A percentile compares a stretch with the other conserved stretches of the same genome.
phyloP scores from a whole-genome alignment of 73 alveolate genomes.

The Paramecium bursaria region DNA sequence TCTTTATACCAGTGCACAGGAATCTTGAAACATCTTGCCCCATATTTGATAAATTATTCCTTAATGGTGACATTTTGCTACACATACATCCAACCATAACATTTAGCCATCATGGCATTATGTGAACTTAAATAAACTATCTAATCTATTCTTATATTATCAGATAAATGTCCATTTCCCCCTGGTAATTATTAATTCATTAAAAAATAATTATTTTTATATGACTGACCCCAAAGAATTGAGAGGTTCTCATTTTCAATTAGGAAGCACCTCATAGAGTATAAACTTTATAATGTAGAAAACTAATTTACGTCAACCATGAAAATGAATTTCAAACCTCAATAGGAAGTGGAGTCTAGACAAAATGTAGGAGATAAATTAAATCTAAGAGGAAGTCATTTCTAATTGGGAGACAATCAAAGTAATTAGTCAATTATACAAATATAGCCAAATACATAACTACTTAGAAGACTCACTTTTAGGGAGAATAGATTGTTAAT shows the following conservation, averaged over 20 bases:
- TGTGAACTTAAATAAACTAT: conserved; percentile 17
- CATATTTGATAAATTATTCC: conserved; percentile 34
- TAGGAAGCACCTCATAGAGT: conserved; percentile 32
- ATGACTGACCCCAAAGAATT: too few relatives aligned
- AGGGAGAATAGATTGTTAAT: conserved; percentile 27
- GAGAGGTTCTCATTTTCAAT: conserved; percentile 39
- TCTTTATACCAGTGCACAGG: conserved; percentile 35
- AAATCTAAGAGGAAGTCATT: conserved; percentile 49
- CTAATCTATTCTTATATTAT: not conserved
- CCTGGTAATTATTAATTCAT: too few relatives aligned
- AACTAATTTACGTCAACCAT: conserved; percentile 52
- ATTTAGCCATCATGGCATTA: conserved; percentile 22
- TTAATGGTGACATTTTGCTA: conserved; percentile 48
- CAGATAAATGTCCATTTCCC: conserved; percentile 28
- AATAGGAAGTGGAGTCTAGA: conserved; percentile 6
- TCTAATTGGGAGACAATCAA: conserved; percentile 39
- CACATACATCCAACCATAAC: conserved; percentile 51
- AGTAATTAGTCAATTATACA: not conserved
- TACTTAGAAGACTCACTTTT: conserved; percentile 20
- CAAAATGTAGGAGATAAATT: conserved; percentile 36
- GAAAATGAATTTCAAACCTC: conserved; percentile 43
- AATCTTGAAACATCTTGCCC: conserved; percentile 48
- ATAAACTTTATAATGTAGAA: not conserved
- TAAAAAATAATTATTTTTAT: too few relatives aligned
- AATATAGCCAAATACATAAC: conserved; percentile 12